Evolutionary conservation across 768 basidiomycete species (phyloP).

Genomic region (Pleurotus pulmonarius): DNA sequence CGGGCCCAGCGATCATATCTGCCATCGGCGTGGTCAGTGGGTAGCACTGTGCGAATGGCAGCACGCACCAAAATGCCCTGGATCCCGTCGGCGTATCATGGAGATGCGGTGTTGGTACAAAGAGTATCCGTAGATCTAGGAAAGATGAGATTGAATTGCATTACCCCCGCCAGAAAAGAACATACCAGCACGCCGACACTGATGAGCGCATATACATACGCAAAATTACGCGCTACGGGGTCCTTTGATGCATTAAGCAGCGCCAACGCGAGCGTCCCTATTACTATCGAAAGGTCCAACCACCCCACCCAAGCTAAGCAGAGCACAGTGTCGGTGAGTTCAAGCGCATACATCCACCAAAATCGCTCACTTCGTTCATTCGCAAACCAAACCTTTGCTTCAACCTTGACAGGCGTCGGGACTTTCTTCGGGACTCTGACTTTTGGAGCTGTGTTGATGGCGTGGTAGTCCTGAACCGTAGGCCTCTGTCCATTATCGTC

Average conservation of each 20-base stretch:
- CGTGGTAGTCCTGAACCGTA: slow-evolving; percentile 68
- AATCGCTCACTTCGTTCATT: slow-evolving; percentile 78
- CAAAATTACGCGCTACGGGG: slow-evolving; percentile 69
- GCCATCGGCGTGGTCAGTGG: neutral
- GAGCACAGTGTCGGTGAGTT: neutral
- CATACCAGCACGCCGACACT: slow-evolving; percentile 67
- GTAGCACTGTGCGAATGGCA: too few relatives aligned
- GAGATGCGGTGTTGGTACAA: slow-evolving; percentile 87
- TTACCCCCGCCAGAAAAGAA: neutral
- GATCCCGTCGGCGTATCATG: slow-evolving; percentile 86
- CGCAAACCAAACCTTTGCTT: slow-evolving; percentile 97
- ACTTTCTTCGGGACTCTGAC: slow-evolving; percentile 82
- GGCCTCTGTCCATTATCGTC: slow-evolving; percentile 52
- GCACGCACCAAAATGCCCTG: slow-evolving; percentile 79
- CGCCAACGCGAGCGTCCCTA: slow-evolving; percentile 82
- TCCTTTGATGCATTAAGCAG: slow-evolving; percentile 85
- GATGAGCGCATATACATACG: slow-evolving; percentile 78
- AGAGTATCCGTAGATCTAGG: slow-evolving; percentile 77
- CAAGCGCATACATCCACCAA: neutral
- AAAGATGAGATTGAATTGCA: neutral
- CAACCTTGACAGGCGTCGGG: slow-evolving; percentile 78
- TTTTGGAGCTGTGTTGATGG: slow-evolving; percentile 62
- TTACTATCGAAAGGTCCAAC: slow-evolving; percentile 79
- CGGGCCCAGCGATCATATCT: slow-evolving; percentile 83
- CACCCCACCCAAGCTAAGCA: slow-evolving; percentile 86